Conservation (phyloP, 169 alveolate genomes). For the Cytauxzoon felis region DNA sequence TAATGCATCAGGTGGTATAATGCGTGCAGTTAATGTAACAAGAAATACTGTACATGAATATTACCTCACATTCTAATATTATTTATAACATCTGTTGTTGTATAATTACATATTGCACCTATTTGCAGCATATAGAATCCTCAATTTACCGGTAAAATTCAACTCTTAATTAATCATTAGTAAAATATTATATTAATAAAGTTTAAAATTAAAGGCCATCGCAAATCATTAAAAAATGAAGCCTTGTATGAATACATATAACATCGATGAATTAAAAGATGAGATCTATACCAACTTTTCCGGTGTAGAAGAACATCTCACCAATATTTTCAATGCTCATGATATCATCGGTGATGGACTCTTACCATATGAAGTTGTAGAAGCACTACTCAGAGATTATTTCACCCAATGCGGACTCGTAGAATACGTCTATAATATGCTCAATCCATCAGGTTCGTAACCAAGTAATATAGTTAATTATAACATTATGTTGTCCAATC, state of each 20-base stretch:
- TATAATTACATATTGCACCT: no score
- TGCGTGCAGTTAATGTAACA: conserved; percentile 71
- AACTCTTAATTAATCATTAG: no score
- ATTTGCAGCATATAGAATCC: no score
- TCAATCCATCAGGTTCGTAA: no score
- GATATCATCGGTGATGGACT: conserved; percentile 72
- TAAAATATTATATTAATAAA: no score
- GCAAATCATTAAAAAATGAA: not conserved
- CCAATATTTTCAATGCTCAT: conserved; percentile 71
- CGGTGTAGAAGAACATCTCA: conserved; percentile 78
- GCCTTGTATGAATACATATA: not conserved
- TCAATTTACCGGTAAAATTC: no score
- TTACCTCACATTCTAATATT: conserved; percentile 22
- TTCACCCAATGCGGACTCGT: conserved; percentile 76
- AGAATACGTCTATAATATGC: conserved; percentile 76
- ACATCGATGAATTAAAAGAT: conserved; percentile 32
- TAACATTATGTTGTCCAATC: no score
- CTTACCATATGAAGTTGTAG: conserved; percentile 74
- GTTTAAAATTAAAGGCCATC: no score
- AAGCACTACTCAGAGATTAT: conserved; percentile 77
- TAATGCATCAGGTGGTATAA: conserved; percentile 89
- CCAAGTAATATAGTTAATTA: no score
- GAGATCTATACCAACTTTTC: conserved; percentile 64
- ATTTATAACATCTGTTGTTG: no score
- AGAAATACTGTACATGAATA: conserved; percentile 59